Conservation (phyloP, 2,329 filamentous ascomycete genomes). For the Fusarium abutilonis region DNA sequence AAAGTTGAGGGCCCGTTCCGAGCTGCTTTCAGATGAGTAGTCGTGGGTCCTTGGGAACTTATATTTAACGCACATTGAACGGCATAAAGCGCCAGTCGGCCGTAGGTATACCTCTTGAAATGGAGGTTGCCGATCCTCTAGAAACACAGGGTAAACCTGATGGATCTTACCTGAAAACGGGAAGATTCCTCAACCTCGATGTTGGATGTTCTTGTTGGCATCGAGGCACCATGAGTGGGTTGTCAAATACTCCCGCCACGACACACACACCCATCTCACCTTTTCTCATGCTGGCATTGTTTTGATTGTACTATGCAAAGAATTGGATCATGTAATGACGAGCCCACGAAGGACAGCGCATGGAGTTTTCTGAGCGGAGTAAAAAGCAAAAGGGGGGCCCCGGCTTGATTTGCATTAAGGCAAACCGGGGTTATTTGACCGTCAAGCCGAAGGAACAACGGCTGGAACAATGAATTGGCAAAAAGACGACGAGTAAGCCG, state of each 20-base stretch:
- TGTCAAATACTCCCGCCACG: conserved; percentile 7
- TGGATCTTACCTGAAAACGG: conserved; percentile 32
- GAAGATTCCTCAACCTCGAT: conserved; percentile 16
- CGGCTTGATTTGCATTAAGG: conserved; percentile 23
- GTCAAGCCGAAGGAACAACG: conserved; percentile 25
- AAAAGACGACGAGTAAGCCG: conserved; percentile 33
- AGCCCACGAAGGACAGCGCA: conserved; percentile 41
- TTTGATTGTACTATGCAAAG: conserved; percentile 28
- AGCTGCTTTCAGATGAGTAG: conserved; percentile 41
- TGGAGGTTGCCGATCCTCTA: conserved; percentile 15
- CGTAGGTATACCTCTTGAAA: conserved; percentile 16
- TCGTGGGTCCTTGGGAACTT: not conserved
- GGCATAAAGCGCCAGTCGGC: conserved; percentile 5
- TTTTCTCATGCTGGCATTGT: conserved; percentile 22
- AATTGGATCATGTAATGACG: conserved; percentile 35
- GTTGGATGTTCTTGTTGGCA: conserved; percentile 2
- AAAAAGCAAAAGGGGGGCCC: conserved; percentile 33
- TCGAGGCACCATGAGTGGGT: conserved; percentile 5
- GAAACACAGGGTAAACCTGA: conserved; percentile 13
- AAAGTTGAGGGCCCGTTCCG: conserved; percentile 63
- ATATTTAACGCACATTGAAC: conserved; percentile 8
- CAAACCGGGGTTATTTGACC: conserved; percentile 28
- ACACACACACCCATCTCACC: conserved; percentile 18
- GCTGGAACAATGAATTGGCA: conserved; percentile 20
- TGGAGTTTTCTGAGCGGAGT: conserved; percentile 35